phyloP scores from a whole-genome alignment of 768 basidiomycete species.

The Kwoniella dejecticola region DNA sequence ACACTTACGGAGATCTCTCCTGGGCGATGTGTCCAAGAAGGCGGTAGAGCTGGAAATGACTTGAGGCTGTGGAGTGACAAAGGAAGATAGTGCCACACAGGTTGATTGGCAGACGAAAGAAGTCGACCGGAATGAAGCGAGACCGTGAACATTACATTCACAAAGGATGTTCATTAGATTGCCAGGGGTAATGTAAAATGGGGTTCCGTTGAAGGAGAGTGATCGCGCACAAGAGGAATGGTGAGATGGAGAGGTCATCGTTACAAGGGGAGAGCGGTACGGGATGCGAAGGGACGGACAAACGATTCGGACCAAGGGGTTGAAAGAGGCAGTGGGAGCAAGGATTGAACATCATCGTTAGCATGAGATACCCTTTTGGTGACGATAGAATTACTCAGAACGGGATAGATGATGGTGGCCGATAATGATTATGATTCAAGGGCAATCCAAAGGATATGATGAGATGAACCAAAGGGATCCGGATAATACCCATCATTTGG shows the following conservation, averaged over 20 bases:
- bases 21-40: neutral
- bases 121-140: slow-evolving; percentile 1
- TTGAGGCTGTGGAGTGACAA: slow-evolving; percentile 33
- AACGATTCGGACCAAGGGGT: neutral
- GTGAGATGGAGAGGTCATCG: neutral
- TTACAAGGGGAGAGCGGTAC: slow-evolving; percentile 13
- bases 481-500: too few species aligned
- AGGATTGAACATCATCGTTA: too few species aligned
- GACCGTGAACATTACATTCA: neutral
- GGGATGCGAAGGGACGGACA: neutral
- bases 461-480: too few species aligned
- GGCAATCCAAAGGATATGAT: too few species aligned
- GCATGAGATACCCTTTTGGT: too few species aligned
- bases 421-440: too few species aligned
- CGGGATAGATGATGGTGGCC: too few species aligned
- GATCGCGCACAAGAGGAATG: neutral
- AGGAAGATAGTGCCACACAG: slow-evolving; percentile 25
- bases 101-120: slow-evolving; percentile 3
- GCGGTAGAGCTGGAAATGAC: slow-evolving; percentile 1
- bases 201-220: slow-evolving; percentile 11
- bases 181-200: neutral
- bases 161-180: neutral
- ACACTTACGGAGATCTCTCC: slow-evolving; percentile 18
- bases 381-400: too few species aligned
- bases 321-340: neutral